Evolutionary conservation across 1,139 yeast genomes (phyloP).

Genomic region (Debaryomyces singareniensis): DNA sequence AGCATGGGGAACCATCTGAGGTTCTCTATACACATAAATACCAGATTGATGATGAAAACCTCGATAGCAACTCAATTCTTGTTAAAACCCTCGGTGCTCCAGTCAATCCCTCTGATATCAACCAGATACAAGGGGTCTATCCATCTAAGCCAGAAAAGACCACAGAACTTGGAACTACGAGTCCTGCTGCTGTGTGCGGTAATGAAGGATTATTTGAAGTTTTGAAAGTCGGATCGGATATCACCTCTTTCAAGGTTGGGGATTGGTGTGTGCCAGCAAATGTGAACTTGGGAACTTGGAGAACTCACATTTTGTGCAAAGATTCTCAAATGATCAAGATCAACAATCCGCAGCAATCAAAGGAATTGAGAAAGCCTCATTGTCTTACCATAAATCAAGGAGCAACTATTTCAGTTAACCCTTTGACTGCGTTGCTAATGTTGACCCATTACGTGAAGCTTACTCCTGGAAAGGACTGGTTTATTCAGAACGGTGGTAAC

Average conservation of each 20-base stretch:
- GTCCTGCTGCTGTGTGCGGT: conserved; percentile 34
- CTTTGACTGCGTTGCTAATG: conserved; percentile 88
- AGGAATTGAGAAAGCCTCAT: conserved; percentile 27
- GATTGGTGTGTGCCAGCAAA: conserved; percentile 91
- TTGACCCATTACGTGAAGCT: conserved; percentile 64
- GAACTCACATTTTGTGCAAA: conserved; percentile 65
- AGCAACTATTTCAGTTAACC: conserved; percentile 87
- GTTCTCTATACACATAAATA: conserved; percentile 49
- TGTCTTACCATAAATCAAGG: conserved; percentile 57
- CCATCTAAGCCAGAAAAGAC: conserved; percentile 32
- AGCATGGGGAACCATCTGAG: conserved; percentile 56
- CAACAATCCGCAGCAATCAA: conserved; percentile 34
- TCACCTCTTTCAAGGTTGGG: conserved; percentile 50
- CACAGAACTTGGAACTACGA: conserved; percentile 23
- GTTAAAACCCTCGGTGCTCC: conserved; percentile 78
- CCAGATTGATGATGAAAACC: conserved; percentile 40
- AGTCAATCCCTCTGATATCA: conserved; percentile 45
- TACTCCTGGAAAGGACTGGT: conserved; percentile 73
- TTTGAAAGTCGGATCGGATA: conserved; percentile 57
- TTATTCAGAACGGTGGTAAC: conserved; percentile 94
- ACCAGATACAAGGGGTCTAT: conserved; percentile 36
- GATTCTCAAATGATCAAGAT: conserved; percentile 49
- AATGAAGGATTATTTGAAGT: conserved; percentile 90
- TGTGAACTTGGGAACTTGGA: conserved; percentile 92
- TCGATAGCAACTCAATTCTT: conserved; percentile 40